phyloP scores from a whole-genome alignment of 768 basidiomycete genomes.

The Suillus subaureus region DNA sequence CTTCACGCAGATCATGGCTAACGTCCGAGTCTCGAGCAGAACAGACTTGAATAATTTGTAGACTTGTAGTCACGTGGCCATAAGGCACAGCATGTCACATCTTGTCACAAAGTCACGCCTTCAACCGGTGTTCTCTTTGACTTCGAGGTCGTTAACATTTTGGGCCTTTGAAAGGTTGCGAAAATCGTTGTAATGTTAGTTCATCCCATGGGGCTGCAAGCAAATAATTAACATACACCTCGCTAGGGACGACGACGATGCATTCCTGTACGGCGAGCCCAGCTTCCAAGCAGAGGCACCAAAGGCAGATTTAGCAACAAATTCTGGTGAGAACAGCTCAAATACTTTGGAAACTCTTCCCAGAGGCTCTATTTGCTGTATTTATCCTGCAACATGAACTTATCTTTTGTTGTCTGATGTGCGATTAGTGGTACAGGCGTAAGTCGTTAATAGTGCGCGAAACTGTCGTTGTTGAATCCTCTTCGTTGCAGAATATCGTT shows the following conservation, averaged over 20 bases:
- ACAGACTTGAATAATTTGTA: slow-evolving; percentile 3
- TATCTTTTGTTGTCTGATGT: slow-evolving; percentile 39
- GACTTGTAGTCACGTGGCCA: not conserved
- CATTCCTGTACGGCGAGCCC: slow-evolving; percentile 72
- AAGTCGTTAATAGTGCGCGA: slow-evolving; percentile 44
- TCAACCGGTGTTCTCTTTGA: slow-evolving; percentile 19
- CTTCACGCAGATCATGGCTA: slow-evolving; percentile 14
- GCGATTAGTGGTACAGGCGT: slow-evolving; percentile 62
- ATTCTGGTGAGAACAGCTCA: slow-evolving; percentile 50
- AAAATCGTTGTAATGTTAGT: slow-evolving; percentile 25
- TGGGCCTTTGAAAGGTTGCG: slow-evolving; percentile 6
- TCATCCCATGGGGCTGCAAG: slow-evolving; percentile 8
- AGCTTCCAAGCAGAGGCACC: slow-evolving; percentile 29
- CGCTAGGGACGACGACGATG: slow-evolving; percentile 77
- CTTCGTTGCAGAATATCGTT: slow-evolving; percentile 38
- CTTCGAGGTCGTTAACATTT: slow-evolving; percentile 19
- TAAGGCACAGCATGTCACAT: slow-evolving; percentile 20
- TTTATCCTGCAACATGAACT: slow-evolving; percentile 43
- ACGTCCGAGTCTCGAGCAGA: not conserved
- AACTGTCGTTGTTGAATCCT: slow-evolving; percentile 22
- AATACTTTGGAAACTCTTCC: slow-evolving; percentile 26
- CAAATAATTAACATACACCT: slow-evolving; percentile 27
- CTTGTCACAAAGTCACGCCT: slow-evolving; percentile 30
- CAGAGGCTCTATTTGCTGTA: slow-evolving; percentile 35
- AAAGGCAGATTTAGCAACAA: slow-evolving; percentile 32